Percentiles rank a stretch among this genome's conserved stretches.
phyloP scores from a whole-genome alignment of 208 protist genomes.

The Leishmania aethiopica region DNA sequence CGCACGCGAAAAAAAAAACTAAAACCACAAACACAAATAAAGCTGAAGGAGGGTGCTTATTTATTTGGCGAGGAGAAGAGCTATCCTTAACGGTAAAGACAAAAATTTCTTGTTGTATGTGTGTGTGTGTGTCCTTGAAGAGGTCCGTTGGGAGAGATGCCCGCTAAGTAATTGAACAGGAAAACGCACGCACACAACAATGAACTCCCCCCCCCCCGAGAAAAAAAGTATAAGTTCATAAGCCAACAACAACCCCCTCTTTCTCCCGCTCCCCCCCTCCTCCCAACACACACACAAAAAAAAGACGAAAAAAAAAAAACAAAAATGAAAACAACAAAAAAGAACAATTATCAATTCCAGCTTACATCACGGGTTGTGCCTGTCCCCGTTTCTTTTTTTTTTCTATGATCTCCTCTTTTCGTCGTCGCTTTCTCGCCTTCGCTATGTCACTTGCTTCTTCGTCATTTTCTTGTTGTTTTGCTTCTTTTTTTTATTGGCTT shows the following conservation, averaged over 20 bases:
- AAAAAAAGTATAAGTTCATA: neutral
- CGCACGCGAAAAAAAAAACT: no score
- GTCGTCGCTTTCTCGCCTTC: neutral
- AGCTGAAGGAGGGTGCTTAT: no score
- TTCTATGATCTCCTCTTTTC: constrained; percentile 16
- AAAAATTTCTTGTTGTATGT: neutral
- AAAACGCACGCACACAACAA: no score
- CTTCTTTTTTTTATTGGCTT: no score
- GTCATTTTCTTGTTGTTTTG: no score
- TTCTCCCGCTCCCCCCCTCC: no score
- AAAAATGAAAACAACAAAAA: neutral
- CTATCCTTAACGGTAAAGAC: neutral
- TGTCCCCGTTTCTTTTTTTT: neutral
- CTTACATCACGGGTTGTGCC: neutral
- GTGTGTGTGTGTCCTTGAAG: neutral
- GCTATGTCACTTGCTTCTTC: neutral
- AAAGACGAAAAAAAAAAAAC: no score
- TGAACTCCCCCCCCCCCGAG: no score
- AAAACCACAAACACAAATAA: no score
- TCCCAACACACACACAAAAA: no score
- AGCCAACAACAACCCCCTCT: no score
- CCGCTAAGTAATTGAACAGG: no score
- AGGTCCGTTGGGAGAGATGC: neutral
- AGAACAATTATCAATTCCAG: neutral
- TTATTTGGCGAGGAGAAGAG: neutral